Base-by-base conservation (phyloP, 2,329 filamentous ascomycete species). In the Penicillium hesseltinei region DNA sequence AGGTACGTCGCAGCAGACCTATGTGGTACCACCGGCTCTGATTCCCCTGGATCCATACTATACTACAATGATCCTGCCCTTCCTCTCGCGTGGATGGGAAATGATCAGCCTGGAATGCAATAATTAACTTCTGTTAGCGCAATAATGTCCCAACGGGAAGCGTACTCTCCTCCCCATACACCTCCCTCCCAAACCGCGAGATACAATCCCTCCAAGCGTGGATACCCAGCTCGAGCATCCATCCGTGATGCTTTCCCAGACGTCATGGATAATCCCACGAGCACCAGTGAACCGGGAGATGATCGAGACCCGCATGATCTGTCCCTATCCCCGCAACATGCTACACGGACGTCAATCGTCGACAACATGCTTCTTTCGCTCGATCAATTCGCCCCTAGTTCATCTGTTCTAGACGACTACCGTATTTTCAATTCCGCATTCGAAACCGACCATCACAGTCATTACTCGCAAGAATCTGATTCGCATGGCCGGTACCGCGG, bases 311-410 rank as follows among this genome's bases (percentile, higher is more conserved):
- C 75, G 19, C 92, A 97, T 80, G 92, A 96, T 73, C 82, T 97
- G 61, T 92, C 90, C 57, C 82, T 96, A 67, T 88, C 88, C 50
- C 85, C 89, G 48, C 82, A 87, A 60, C 85, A 90, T 71, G 86
- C 90, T 62, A 91, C 90, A 40, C 87, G 93, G 65, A 91, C 96
- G 71, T 97, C 92, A 36, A 87, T 99, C 65, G 91, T 99, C 58
- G 89, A 94, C 75, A 96, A 97, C 75, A 94, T 99, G 88, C 86
- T 97, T 59, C 81, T 94, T 63, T 96, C 92, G 40, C 87, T 99
- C 62, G 93, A 96, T 75, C 89, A 93, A 74, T 86, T 93, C 40
- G 81, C 66, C 36, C 61, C 71, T 3, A 66, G 69, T 13, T 69
- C 74, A 38, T 72, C 72, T 4, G 54, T 73, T 9, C 59, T 75